Base-by-base conservation (phyloP, 2,329 filamentous ascomycete species). In the Sarocladiaceae sp. region DNA sequence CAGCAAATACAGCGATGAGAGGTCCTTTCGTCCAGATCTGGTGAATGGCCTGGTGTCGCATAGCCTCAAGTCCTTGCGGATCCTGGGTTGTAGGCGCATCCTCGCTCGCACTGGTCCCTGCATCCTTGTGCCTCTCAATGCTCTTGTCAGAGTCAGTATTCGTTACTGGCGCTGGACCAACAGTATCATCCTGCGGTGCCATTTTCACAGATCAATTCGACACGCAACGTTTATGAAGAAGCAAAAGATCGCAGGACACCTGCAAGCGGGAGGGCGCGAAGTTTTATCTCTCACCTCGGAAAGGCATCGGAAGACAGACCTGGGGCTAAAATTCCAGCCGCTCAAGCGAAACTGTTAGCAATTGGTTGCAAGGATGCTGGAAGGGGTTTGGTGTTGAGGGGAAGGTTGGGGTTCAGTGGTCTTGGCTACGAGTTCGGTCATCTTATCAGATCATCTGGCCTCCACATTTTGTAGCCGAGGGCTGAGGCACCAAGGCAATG, bases 401-500 rank as follows among this genome's bases (percentile, higher is more conserved):
- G 35, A n/a, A n/a, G 35, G 35, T 37, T 17, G 18, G 35, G 35
- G 35, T 10, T n/a, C 35, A 17, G 15, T 8, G 35, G 35, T 37
- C 35, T 37, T 37, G 35, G 35, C 35, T n/a, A n/a, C n/a, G 15
- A n/a, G 12, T 6, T 37, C 5, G 35, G 8, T 37, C 35, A 37
- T 37, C 35, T 37, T 37, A 37, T 37, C 35, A 37, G 35, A 37
- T 37, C 35, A 37, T 37, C 35, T 8, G 35, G n/a, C 35, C 35
- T 37, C 35, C 35, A 37, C 35, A 6, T 37, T n/a, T 17, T 37
- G 35, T n/a, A 37, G 18, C 8, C 35, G 35, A 37, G 35, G 35
- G n/a, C n/a, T n/a, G n/a, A n/a, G n/a, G n/a, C n/a, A n/a, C n/a
- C n/a, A 33, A 33, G 29, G 10, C 29, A 33, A 33, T 33, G n/a